These are phyloP conservation scores for Sclerotinia glacialis DNA, from an alignment of 2,329 filamentous ascomycete species.

Conservation along the genomic window DNA sequence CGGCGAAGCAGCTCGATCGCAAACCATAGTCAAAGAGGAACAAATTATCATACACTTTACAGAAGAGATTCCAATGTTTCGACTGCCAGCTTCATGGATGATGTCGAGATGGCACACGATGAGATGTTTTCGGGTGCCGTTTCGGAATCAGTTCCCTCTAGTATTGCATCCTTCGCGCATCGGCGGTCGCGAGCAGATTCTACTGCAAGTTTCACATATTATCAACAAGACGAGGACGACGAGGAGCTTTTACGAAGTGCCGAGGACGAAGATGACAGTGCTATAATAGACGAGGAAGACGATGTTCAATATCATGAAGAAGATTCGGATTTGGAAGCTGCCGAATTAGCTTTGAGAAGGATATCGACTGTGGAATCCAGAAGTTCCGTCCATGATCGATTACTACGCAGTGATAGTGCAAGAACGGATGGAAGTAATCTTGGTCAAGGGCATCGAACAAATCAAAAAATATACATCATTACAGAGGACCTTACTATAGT, in stretches of 20 bases:
- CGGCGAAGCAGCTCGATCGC: conserved; percentile 39
- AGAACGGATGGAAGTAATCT: conserved; percentile 64
- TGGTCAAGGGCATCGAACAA: conserved; percentile 61
- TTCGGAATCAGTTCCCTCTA: conserved; percentile 93
- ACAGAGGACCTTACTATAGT: conserved; percentile 94
- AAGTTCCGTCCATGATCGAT: conserved; percentile 57
- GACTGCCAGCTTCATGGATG: conserved; percentile 78
- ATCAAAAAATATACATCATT: conserved; percentile 88
- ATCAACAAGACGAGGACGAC: conserved; percentile 66
- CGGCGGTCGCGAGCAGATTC: conserved; percentile 79
- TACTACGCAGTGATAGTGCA: conserved; percentile 69
- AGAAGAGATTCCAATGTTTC: conserved; percentile 68
- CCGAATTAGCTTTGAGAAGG: conserved; percentile 48
- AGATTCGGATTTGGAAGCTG: conserved; percentile 39
- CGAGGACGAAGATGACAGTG: conserved; percentile 41
- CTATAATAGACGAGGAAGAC: conserved; percentile 43
- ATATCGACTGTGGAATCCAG: conserved; percentile 61
- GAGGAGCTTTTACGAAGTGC: conserved; percentile 43
- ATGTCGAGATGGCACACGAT: conserved; percentile 98
- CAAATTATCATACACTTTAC: conserved; percentile 48
- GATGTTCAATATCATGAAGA: conserved; percentile 38
- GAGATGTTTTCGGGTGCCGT: conserved; percentile 94
- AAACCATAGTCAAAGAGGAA: conserved; percentile 35
- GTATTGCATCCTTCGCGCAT: conserved; percentile 86
- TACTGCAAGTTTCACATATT: conserved; percentile 84